Percentiles rank a stretch among this genome's conserved stretches.
phyloP scores from a whole-genome alignment of 2,329 filamentous ascomycete species.

The Phaeomoniella chlamydospora region DNA sequence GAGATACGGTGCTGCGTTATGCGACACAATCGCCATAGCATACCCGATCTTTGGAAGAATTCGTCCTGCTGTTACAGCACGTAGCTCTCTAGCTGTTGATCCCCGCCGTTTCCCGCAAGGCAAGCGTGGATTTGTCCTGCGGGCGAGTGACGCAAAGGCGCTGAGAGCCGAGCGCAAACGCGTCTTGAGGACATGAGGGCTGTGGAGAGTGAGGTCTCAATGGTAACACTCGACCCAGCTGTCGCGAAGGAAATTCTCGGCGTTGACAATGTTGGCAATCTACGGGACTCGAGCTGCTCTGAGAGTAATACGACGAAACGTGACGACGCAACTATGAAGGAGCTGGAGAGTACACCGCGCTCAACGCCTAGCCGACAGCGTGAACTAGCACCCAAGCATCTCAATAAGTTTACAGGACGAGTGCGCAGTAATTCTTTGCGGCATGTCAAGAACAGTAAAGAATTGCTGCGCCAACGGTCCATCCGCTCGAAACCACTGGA shows the following conservation, averaged over 20 bases:
- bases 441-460: conserved; percentile 36
- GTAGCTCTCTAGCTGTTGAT: too few relatives aligned
- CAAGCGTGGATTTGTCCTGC: too few relatives aligned
- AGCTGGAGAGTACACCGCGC: not conserved
- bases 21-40: too few relatives aligned
- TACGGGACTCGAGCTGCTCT: not conserved
- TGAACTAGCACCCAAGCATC: conserved; percentile 2
- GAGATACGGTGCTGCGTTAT: too few relatives aligned
- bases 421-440: conserved; percentile 21
- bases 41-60: too few relatives aligned
- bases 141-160: not conserved
- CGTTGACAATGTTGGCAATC: not conserved
- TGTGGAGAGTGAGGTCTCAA: not conserved
- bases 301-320: not conserved
- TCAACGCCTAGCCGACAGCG: not conserved
- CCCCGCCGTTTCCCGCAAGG: too few relatives aligned
- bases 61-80: too few relatives aligned
- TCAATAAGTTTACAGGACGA: conserved; percentile 14
- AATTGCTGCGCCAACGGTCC: conserved; percentile 27
- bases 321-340: not conserved
- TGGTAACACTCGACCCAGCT: not conserved
- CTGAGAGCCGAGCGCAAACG: not conserved
- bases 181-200: not conserved
- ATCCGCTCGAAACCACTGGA: conserved; percentile 43
- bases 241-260: not conserved